Conservation (phyloP, 257 asterid genomes). For the Avicennia marina region DNA sequence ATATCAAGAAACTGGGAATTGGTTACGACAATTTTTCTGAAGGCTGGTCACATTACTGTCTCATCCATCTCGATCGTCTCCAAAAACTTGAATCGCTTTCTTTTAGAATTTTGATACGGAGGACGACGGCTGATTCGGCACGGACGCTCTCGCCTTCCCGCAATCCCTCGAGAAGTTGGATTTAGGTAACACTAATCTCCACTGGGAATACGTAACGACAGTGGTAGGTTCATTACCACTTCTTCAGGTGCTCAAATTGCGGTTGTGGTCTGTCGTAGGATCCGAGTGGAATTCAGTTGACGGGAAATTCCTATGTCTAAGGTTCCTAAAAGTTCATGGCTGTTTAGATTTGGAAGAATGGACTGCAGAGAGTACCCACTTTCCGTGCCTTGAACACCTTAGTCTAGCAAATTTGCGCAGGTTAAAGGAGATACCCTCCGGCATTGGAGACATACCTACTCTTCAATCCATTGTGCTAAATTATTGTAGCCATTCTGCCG, state of each 20-base stretch:
- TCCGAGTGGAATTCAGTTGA: not conserved
- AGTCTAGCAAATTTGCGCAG: not conserved
- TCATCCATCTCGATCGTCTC: slow-evolving; percentile 3
- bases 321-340: not conserved
- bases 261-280: not conserved
- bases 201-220: slow-evolving; percentile 13
- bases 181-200: not conserved
- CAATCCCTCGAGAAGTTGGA: slow-evolving; percentile 1
- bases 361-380: not conserved
- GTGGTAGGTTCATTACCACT: slow-evolving; percentile 12
- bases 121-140: not conserved
- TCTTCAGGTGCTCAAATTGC: slow-evolving; percentile 14
- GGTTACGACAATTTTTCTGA: not conserved
- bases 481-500: not conserved
- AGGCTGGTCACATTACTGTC: not conserved
- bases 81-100: slow-evolving; percentile 8
- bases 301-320: not conserved
- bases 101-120: not conserved
- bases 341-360: not conserved
- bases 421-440: not conserved
- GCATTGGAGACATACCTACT: not conserved
- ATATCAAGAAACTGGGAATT: slow-evolving; percentile 14
- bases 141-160: slow-evolving; percentile 3
- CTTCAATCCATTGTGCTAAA: not conserved
- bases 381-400: not conserved